phyloP scores from a whole-genome alignment of 306 rosid species.

The Casuarina cunninghamiana region DNA sequence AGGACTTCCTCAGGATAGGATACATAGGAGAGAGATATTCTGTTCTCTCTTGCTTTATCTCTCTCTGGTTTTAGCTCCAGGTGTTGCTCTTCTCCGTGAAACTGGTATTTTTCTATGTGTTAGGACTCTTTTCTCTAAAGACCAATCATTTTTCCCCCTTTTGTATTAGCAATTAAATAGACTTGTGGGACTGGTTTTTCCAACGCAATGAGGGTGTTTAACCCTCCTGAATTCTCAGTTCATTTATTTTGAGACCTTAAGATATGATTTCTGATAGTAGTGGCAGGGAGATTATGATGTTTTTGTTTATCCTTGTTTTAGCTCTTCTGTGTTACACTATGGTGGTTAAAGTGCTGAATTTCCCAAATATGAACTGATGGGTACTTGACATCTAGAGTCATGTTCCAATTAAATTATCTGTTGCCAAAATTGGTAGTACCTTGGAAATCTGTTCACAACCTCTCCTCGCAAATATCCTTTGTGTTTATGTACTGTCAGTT shows the following conservation, averaged over 20 bases:
- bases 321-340: neutral
- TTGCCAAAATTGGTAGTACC: neutral
- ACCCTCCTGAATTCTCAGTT: neutral
- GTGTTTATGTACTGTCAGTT: too few species aligned
- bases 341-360: neutral
- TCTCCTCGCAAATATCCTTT: too few species aligned
- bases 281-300: neutral
- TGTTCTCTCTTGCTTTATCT: too few species aligned
- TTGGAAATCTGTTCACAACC: too few species aligned
- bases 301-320: neutral
- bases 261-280: neutral
- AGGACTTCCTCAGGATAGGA: too few species aligned
- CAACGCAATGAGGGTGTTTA: neutral
- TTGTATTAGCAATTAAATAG: neutral
- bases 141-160: neutral
- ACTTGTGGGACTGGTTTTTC: neutral
- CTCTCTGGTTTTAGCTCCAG: neutral
- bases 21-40: too few species aligned
- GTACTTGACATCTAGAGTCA: neutral
- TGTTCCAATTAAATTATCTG: neutral
- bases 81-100: neutral
- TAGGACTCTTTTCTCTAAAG: neutral
- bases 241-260: neutral
- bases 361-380: neutral
- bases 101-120: neutral